phyloP scores from a whole-genome alignment of 257 asterid species.

The Ballota nigra region DNA sequence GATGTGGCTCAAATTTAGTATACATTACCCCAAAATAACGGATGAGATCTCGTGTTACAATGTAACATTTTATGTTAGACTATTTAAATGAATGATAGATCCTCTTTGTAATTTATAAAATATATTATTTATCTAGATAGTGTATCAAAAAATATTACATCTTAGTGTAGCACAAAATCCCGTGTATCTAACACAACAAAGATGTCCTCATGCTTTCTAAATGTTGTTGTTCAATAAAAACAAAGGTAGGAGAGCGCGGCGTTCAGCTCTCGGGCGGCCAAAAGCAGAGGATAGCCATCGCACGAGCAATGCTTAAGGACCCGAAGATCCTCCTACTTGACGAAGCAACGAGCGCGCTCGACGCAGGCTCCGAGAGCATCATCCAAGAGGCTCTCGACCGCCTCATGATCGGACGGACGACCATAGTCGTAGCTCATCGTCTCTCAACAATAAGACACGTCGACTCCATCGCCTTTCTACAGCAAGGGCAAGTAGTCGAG shows the following conservation, averaged over 20 bases:
- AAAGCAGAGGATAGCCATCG: conserved; percentile 88
- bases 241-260: conserved; percentile 94
- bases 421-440: conserved; percentile 89
- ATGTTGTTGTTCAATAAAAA: not conserved
- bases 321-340: conserved; percentile 84
- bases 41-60: too few relatives aligned
- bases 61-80: too few relatives aligned
- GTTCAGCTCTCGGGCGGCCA: conserved; percentile 93
- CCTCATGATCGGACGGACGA: conserved; percentile 83
- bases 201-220: not conserved
- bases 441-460: conserved; percentile 82
- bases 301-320: conserved; percentile 84
- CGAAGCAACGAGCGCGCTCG: conserved; percentile 94
- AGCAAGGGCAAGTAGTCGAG: conserved; percentile 90
- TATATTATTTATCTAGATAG: too few relatives aligned
- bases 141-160: too few relatives aligned
- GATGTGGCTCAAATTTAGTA: too few relatives aligned
- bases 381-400: conserved; percentile 94
- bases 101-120: not conserved
- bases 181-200: too few relatives aligned
- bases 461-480: conserved; percentile 76
- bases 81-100: not conserved
- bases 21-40: too few relatives aligned
- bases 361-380: conserved; percentile 79
- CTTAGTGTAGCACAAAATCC: not conserved